Conservation (phyloP, 2,329 filamentous ascomycete genomes). For the Dothideomycetidae sp. region DNA sequence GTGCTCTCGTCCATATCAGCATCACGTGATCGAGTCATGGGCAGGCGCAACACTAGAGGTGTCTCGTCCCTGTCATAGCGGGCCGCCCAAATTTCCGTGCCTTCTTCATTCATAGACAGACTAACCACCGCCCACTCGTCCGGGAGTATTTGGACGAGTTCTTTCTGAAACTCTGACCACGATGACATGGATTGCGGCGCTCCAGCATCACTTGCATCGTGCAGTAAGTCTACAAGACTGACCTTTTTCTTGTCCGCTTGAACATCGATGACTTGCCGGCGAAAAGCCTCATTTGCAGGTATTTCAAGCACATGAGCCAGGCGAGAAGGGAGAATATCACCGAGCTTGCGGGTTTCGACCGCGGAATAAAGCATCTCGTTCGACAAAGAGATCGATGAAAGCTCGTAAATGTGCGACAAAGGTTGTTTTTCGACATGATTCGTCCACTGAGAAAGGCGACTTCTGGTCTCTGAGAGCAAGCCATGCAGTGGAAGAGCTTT, state of each 20-base stretch:
- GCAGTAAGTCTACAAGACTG: not conserved
- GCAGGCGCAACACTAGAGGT: constrained; percentile 77
- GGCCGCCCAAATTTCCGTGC: constrained; percentile 77
- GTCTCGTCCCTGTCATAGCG: constrained; percentile 60
- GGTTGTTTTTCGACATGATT: not conserved
- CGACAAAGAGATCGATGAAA: not conserved
- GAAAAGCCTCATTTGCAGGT: constrained; percentile 1
- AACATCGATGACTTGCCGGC: not conserved
- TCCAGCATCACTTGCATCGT: not conserved
- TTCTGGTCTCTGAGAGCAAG: not conserved
- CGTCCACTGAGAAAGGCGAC: not conserved
- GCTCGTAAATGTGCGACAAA: not conserved
- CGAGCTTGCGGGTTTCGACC: not conserved
- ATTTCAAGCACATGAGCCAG: constrained; percentile 2
- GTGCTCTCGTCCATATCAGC: constrained; percentile 50
- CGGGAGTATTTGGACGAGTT: constrained; percentile 79
- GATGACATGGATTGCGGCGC: constrained; percentile 10
- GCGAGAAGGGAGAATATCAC: constrained; percentile 1
- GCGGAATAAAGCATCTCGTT: not conserved
- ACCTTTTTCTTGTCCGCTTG: not conserved
- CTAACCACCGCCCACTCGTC: constrained; percentile 73
- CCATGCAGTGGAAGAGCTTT: not conserved
- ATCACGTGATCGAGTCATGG: constrained; percentile 66
- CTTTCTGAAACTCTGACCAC: constrained; percentile 49
- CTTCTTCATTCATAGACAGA: constrained; percentile 65